These are phyloP conservation scores for Phaeophleospora eucalypticola DNA, from an alignment of 2,329 filamentous ascomycete genomes.

Conservation along the genomic window DNA sequence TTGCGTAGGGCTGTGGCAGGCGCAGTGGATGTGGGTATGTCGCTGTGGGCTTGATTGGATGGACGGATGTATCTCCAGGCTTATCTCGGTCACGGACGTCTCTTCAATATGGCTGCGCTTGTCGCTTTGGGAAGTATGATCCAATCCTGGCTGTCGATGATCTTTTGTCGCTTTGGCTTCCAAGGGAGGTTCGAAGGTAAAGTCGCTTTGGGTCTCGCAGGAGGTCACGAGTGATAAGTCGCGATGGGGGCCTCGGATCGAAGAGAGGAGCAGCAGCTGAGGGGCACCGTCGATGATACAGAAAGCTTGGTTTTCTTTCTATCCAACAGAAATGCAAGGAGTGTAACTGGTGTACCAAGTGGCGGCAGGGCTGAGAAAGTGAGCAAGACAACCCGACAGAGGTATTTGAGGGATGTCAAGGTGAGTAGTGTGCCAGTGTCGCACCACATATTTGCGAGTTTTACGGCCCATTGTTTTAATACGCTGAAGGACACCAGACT, in stretches of 20 bases:
- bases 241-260: neutral
- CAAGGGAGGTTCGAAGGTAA: neutral
- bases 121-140: constrained; percentile 6
- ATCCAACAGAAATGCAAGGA: constrained; percentile 3
- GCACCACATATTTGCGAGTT: neutral
- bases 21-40: constrained; percentile 2
- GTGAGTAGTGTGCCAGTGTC: neutral
- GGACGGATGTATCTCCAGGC: too few species aligned
- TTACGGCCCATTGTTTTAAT: constrained; percentile 7
- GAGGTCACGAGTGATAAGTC: neutral
- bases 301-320: constrained; percentile 10
- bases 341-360: too few species aligned
- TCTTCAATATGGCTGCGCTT: constrained; percentile 6
- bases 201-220: constrained; percentile 5
- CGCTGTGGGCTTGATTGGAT: constrained; percentile 11
- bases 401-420: neutral
- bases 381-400: neutral
- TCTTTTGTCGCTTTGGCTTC: constrained; percentile 4
- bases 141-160: constrained; percentile 5
- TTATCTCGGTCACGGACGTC: constrained; percentile 3
- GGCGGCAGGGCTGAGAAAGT: too few species aligned
- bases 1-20: neutral
- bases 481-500: too few species aligned
- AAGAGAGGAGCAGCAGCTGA: neutral
- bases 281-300: constrained; percentile 5